Conservation (phyloP, 805 yeast genomes). For the Kazachstania bromeliacearum region DNA sequence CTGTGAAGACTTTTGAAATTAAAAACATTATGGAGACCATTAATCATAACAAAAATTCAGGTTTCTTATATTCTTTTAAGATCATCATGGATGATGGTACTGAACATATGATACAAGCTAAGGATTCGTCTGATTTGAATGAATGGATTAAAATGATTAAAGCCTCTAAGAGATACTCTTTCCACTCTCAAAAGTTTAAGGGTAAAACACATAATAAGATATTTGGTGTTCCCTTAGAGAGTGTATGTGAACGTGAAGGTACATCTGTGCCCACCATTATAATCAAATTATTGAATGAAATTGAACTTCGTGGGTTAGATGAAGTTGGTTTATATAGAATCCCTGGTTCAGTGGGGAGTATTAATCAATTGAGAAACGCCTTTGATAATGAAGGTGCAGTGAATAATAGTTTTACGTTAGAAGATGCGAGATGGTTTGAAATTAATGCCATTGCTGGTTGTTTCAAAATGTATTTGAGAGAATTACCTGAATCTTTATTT, state of each 20-base stretch:
- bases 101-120: constrained; percentile 60
- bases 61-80: constrained; percentile 29
- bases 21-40: constrained; percentile 31
- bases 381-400: constrained; percentile 40
- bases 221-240: constrained; percentile 79
- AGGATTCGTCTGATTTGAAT: constrained; percentile 48
- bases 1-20: constrained; percentile 37
- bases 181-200: constrained; percentile 33
- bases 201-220: constrained; percentile 42
- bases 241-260: constrained; percentile 65
- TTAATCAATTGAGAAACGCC: constrained; percentile 42
- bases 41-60: constrained; percentile 26
- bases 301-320: constrained; percentile 79
- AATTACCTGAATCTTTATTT: constrained; percentile 75
- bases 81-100: constrained; percentile 38
- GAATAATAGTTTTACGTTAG: constrained; percentile 37
- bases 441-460: constrained; percentile 83
- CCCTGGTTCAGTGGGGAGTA: constrained; percentile 53
- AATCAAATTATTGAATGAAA: constrained; percentile 55
- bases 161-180: constrained; percentile 34
- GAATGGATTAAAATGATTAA: constrained; percentile 57
- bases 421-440: constrained; percentile 59
- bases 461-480: constrained; percentile 74
- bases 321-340: constrained; percentile 86
- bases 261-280: constrained; percentile 56